Conservation (phyloP, 768 basidiomycete species). For the Lentinula sp. region DNA sequence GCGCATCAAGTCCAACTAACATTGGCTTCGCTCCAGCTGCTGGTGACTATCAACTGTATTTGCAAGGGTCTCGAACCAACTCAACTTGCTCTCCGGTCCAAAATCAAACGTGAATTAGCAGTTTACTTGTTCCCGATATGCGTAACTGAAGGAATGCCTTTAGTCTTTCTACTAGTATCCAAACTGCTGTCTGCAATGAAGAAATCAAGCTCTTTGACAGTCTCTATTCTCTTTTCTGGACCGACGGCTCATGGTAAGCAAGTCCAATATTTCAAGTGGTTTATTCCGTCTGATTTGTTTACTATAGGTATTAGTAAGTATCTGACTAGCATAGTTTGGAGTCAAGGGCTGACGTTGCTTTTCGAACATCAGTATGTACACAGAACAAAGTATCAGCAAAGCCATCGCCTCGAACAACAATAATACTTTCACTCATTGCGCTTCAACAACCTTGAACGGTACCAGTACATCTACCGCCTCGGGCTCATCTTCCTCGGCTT, state of each 20-base stretch:
- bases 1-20: not conserved
- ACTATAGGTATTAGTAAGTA: slow-evolving; percentile 1
- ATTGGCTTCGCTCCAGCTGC: not conserved
- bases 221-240: slow-evolving; percentile 13
- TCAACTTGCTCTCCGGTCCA: slow-evolving; percentile 13
- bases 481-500: not conserved
- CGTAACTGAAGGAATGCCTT: not conserved
- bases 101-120: slow-evolving; percentile 12
- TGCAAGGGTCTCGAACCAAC: slow-evolving; percentile 6
- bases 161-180: slow-evolving; percentile 13
- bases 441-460: slow-evolving; percentile 2
- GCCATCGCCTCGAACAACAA: slow-evolving; percentile 15
- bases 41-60: not conserved
- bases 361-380: slow-evolving; percentile 12
- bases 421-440: slow-evolving; percentile 22
- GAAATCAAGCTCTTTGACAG: slow-evolving; percentile 14
- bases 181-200: slow-evolving; percentile 16
- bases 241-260: slow-evolving; percentile 15
- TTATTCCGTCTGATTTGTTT: too few relatives aligned
- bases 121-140: not conserved
- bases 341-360: not conserved
- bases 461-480: not conserved
- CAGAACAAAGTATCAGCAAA: slow-evolving; percentile 12
- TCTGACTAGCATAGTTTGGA: not conserved
- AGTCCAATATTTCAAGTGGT: not conserved